A percentile compares a stretch with the other conserved stretches of the same genome.
phyloP scores from a whole-genome alignment of 2,329 filamentous ascomycete genomes.

The Hymenoscyphus fructigenus region DNA sequence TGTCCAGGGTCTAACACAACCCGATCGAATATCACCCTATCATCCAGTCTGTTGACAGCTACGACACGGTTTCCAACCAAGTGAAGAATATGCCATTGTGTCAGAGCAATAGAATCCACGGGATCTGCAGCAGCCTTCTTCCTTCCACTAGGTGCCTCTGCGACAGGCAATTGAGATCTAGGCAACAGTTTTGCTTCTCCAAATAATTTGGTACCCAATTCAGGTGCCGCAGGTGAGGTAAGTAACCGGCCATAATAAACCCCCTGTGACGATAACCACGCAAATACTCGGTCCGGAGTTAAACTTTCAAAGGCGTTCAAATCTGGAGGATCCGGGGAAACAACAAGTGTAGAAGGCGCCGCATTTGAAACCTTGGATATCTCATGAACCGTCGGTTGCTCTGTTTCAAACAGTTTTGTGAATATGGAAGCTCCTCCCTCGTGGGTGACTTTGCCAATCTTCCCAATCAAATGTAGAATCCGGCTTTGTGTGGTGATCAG shows the following conservation, averaged over 20 bases:
- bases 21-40: conserved; percentile 84
- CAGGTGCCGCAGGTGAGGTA: conserved; percentile 56
- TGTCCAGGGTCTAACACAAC: conserved; percentile 78
- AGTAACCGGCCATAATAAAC: conserved; percentile 83
- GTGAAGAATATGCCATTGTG: conserved; percentile 89
- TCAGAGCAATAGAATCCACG: conserved; percentile 78
- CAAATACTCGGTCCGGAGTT: conserved; percentile 71
- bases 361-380: conserved; percentile 57
- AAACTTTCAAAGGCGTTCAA: conserved; percentile 53
- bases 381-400: conserved; percentile 77
- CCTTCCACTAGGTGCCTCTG: conserved; percentile 63
- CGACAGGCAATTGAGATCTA: conserved; percentile 68
- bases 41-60: conserved; percentile 83
- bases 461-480: conserved; percentile 79
- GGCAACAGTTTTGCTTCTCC: conserved; percentile 75
- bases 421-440: conserved; percentile 87
- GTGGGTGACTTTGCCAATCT: conserved; percentile 66
- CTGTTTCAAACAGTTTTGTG: conserved; percentile 81
- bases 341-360: conserved; percentile 65
- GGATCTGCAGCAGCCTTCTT: conserved; percentile 67
- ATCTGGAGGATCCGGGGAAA: conserved; percentile 73
- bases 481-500: conserved; percentile 76
- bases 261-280: conserved; percentile 86
- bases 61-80: conserved; percentile 81
- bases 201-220: conserved; percentile 73